Evolutionary conservation across 2,329 filamentous ascomycete genomes (phyloP).

Genomic region (Fusarium sambucinum): DNA sequence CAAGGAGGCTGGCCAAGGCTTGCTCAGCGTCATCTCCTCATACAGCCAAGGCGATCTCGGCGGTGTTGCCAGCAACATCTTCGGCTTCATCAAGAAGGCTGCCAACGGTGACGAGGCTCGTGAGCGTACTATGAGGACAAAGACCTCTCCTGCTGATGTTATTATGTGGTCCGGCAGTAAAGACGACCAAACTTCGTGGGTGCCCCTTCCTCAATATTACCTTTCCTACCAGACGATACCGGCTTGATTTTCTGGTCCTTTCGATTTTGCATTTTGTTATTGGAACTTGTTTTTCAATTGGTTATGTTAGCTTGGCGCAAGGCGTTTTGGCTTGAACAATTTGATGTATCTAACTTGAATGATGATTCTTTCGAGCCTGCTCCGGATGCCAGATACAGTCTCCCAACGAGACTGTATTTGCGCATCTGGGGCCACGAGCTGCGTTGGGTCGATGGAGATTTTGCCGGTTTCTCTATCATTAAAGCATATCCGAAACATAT

Average conservation of each 20-base stretch:
- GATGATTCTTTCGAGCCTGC: constrained; percentile 50
- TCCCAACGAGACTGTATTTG: constrained; percentile 51
- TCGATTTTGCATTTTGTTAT: constrained; percentile 15
- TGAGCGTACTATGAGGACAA: constrained; percentile 83
- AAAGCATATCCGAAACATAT: not conserved
- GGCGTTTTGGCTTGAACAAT: constrained; percentile 27
- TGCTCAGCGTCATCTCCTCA: constrained; percentile 70
- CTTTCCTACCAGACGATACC: constrained; percentile 27
- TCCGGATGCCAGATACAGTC: constrained; percentile 57
- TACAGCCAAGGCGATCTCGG: constrained; percentile 80
- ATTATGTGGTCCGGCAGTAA: constrained; percentile 99
- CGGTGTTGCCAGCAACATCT: constrained; percentile 82
- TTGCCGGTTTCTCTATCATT: not conserved
- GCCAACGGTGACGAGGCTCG: constrained; percentile 84
- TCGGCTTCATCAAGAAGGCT: constrained; percentile 90
- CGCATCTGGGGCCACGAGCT: constrained; percentile 61
- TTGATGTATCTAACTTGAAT: constrained; percentile 41
- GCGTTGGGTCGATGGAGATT: constrained; percentile 53
- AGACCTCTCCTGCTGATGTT: constrained; percentile 94
- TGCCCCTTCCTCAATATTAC: constrained; percentile 52
- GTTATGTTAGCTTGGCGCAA: constrained; percentile 35
- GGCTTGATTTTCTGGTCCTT: constrained; percentile 25
- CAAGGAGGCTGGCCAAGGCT: constrained; percentile 74
- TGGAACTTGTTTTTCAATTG: constrained; percentile 23
- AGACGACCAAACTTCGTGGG: constrained; percentile 92